Percentiles rank a stretch among this genome's conserved stretches.
Conservation (phyloP, 2,329 filamentous ascomycete species). For the Paraphaeosphaeria minitans region DNA sequence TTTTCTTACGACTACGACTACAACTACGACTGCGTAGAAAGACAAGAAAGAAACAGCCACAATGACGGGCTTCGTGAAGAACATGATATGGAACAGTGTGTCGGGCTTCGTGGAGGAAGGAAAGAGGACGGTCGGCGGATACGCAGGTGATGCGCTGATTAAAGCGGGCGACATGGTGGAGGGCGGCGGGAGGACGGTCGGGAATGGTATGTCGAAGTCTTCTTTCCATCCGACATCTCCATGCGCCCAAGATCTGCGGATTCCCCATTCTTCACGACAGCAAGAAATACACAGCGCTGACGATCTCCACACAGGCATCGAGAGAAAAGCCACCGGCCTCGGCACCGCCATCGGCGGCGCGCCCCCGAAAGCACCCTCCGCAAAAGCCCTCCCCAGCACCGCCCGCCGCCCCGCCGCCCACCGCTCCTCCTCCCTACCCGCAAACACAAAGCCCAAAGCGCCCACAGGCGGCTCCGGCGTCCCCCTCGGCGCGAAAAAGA, state of each 20-base stretch:
- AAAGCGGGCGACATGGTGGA: constrained; percentile 47
- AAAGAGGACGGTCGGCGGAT: constrained; percentile 43
- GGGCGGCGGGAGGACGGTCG: constrained; percentile 37
- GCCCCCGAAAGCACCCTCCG: constrained; percentile 32
- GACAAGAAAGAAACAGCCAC: background rate
- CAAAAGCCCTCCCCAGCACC: constrained; percentile 37
- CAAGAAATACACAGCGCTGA: too few relatives aligned
- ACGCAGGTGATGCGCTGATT: constrained; percentile 45
- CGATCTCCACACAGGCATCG: constrained; percentile 41
- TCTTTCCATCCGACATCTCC: background rate
- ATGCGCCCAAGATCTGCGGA: too few relatives aligned
- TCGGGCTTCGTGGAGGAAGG: constrained; percentile 46
- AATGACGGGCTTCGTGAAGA: constrained; percentile 42
- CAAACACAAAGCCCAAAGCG: constrained; percentile 20
- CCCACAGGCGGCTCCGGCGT: constrained; percentile 18
- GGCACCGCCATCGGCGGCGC: constrained; percentile 37
- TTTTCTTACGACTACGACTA: background rate
- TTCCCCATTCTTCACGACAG: too few relatives aligned
- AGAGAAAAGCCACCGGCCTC: constrained; percentile 38
- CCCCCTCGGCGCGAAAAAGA: constrained; percentile 39
- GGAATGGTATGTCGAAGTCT: constrained; percentile 30
- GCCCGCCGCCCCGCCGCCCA: constrained; percentile 38
- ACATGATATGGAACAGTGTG: constrained; percentile 47
- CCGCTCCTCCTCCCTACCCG: constrained; percentile 41
- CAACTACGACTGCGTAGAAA: background rate